phyloP scores from a whole-genome alignment of 805 yeast genomes.

The Candida silvicultrix region DNA sequence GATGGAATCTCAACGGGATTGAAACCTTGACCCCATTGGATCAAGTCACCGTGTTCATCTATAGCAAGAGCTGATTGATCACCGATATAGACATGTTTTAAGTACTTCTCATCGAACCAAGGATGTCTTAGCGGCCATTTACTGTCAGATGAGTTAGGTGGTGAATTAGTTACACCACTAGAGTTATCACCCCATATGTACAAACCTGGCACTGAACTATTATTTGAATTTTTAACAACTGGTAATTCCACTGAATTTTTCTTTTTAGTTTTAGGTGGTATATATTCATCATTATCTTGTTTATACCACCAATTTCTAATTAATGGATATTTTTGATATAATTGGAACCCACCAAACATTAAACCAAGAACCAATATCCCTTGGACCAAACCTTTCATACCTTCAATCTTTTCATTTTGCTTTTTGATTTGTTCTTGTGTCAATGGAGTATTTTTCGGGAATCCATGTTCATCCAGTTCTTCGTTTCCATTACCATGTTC shows the following conservation, averaged over 20 bases:
- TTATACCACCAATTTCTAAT: constrained; percentile 25
- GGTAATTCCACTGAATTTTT: constrained; percentile 23
- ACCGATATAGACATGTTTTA: constrained; percentile 51
- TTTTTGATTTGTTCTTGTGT: constrained; percentile 15
- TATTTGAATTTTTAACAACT: constrained; percentile 26
- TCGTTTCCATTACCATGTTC: neutral
- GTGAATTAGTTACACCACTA: constrained; percentile 26
- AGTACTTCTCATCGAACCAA: constrained; percentile 53
- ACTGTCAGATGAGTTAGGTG: constrained; percentile 25
- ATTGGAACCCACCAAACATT: constrained; percentile 34
- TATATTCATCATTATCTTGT: constrained; percentile 17
- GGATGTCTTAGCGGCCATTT: constrained; percentile 54
- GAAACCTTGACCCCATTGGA: constrained; percentile 58
- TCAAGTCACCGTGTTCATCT: constrained; percentile 62
- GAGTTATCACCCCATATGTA: constrained; percentile 59
- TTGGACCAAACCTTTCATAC: constrained; percentile 35
- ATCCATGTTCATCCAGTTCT: constrained; percentile 18
- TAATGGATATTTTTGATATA: constrained; percentile 29
- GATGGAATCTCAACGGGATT: constrained; percentile 4
- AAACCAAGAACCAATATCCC: constrained; percentile 32
- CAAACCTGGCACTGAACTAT: constrained; percentile 45
- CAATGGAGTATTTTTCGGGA: constrained; percentile 10
- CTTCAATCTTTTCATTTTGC: constrained; percentile 34
- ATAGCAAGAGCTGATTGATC: constrained; percentile 45
- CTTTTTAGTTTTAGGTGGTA: constrained; percentile 14